Conservation (phyloP, 2,329 filamentous ascomycete species). For the Venturia effusa region DNA sequence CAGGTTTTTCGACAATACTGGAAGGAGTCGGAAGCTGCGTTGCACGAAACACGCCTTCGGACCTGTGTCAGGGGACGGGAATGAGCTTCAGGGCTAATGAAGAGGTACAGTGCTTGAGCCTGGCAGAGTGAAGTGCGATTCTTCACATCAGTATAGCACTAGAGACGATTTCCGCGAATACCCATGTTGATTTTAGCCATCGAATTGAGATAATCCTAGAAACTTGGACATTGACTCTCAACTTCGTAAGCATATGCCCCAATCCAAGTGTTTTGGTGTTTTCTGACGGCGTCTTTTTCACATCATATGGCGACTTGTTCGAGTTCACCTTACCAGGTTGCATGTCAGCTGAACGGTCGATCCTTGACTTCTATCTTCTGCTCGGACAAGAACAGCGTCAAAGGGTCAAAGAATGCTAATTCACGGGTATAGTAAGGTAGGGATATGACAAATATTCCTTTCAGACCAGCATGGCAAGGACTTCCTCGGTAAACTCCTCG, state of each 20-base stretch:
- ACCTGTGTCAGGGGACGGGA: no score
- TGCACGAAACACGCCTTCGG: no score
- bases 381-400: background rate
- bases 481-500: background rate
- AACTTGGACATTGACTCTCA: background rate
- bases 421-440: background rate
- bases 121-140: background rate
- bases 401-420: background rate
- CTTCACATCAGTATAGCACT: background rate
- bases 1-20: no score
- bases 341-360: background rate
- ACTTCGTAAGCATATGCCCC: background rate
- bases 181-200: slow-evolving; percentile 1
- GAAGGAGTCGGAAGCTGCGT: no score
- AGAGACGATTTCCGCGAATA: background rate
- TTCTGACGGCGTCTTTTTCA: background rate
- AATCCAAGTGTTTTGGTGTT: background rate
- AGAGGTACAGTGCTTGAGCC: background rate
- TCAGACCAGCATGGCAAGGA: background rate
- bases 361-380: no score
- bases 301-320: background rate
- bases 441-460: background rate
- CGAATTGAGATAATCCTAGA: no score
- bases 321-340: background rate
- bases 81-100: background rate